Conservation (phyloP, 192 early-diverging fungal genomes). For the Entomortierella parvispora region DNA sequence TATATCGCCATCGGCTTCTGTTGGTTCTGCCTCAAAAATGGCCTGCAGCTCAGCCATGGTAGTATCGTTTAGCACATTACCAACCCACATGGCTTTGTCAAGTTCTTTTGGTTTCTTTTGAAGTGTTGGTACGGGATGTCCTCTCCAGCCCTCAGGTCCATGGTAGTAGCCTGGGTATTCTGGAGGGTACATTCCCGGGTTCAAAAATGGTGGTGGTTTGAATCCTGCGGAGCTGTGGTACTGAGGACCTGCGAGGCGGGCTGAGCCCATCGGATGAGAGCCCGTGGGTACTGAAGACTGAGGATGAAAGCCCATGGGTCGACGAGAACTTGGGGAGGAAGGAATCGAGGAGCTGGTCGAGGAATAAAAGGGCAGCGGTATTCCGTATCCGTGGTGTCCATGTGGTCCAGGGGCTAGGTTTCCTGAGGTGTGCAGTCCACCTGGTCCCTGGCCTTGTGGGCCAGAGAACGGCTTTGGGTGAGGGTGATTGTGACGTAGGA, state of each 20-base stretch:
- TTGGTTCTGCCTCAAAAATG: constrained; percentile 57
- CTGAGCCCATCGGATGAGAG: constrained; percentile 6
- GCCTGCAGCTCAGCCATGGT: constrained; percentile 55
- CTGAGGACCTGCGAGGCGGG: no score
- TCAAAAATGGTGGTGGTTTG: neutral
- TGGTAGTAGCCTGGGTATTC: neutral
- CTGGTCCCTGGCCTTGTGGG: constrained; percentile 31
- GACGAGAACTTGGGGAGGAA: constrained; percentile 15
- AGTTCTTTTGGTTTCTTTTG: constrained; percentile 62
- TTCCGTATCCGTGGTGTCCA: constrained; percentile 1
- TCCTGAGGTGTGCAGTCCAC: constrained; percentile 3
- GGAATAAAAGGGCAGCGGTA: constrained; percentile 5
- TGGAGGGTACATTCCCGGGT: neutral
- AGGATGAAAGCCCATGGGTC: constrained; percentile 4
- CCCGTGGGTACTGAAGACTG: constrained; percentile 6
- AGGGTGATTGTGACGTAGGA: constrained; percentile 5
- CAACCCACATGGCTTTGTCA: constrained; percentile 63
- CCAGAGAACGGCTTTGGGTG: constrained; percentile 19
- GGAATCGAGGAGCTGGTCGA: neutral
- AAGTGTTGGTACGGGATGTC: constrained; percentile 11
- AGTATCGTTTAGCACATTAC: constrained; percentile 57
- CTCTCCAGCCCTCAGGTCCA: neutral
- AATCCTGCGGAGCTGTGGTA: neutral
- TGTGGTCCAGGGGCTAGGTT: no score
- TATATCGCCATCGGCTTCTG: constrained; percentile 48